These are phyloP conservation scores for Ricinus communis DNA, from an alignment of 345 rosid species.

Conservation along the genomic window DNA sequence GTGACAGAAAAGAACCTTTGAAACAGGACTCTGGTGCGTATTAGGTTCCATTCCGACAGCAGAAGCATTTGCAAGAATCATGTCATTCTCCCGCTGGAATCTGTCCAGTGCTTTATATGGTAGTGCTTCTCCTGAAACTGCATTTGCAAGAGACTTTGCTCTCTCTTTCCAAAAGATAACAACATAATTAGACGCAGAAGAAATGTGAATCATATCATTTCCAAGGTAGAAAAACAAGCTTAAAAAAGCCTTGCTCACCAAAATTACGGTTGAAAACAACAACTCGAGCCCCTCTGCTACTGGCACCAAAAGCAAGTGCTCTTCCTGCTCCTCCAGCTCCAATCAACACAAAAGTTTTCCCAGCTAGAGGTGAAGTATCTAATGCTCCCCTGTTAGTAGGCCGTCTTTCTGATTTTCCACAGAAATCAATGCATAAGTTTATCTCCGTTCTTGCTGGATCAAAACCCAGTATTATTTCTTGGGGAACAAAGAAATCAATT, in stretches of 20 bases:
- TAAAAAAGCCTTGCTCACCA: constrained; percentile 25
- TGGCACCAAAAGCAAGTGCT: constrained; percentile 63
- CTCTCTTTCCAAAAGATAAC: constrained; percentile 35
- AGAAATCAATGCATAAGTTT: background rate
- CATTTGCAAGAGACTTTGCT: constrained; percentile 56
- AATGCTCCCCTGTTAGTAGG: background rate
- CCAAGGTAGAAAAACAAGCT: background rate
- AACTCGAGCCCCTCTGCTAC: constrained; percentile 50
- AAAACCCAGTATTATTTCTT: background rate
- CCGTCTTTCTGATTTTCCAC: constrained; percentile 9
- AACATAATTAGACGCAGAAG: background rate
- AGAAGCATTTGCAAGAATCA: constrained; percentile 64
- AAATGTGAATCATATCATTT: background rate
- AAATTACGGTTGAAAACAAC: constrained; percentile 52
- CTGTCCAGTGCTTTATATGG: constrained; percentile 28
- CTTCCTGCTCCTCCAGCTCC: constrained; percentile 74
- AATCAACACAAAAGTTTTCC: constrained; percentile 51
- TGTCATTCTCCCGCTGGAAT: constrained; percentile 50
- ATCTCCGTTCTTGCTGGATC: background rate
- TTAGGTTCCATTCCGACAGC: constrained; percentile 64
- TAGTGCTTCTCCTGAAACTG: constrained; percentile 49
- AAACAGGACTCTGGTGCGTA: constrained; percentile 43
- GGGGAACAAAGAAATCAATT: too few species aligned
- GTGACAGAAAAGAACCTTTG: constrained; percentile 38
- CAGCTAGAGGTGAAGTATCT: constrained; percentile 43